phyloP scores from a whole-genome alignment of 1,284 basidiomycete species.

The Tilletia setariae region DNA sequence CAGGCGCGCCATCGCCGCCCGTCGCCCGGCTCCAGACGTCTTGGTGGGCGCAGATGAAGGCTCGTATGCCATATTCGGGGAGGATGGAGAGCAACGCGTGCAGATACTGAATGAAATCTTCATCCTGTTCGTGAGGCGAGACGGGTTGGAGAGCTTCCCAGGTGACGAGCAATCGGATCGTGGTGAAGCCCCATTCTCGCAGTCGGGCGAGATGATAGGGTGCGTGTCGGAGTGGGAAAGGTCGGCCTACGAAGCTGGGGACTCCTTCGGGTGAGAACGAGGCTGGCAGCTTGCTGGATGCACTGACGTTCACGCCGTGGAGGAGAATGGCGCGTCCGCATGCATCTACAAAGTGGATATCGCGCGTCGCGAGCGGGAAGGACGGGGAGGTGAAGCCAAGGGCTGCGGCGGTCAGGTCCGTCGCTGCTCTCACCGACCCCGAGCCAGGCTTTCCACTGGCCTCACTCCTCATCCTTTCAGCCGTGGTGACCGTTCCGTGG shows the following conservation, averaged over 20 bases:
- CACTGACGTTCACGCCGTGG: slow-evolving; percentile 55
- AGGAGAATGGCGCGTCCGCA: slow-evolving; percentile 51
- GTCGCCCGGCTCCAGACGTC: slow-evolving; percentile 88
- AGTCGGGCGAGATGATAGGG: slow-evolving; percentile 50
- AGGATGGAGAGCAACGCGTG: slow-evolving; percentile 70
- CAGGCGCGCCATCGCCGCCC: slow-evolving; percentile 65
- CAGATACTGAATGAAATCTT: slow-evolving; percentile 78
- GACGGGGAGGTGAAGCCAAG: not conserved
- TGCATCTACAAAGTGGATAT: slow-evolving; percentile 46
- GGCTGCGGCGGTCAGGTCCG: not conserved
- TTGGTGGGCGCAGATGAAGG: slow-evolving; percentile 66
- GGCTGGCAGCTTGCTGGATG: slow-evolving; percentile 54
- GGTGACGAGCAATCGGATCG: slow-evolving; percentile 69
- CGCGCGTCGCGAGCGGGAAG: slow-evolving; percentile 18
- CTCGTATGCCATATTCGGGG: slow-evolving; percentile 73
- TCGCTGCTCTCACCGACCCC: not conserved
- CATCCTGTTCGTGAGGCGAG: slow-evolving; percentile 67
- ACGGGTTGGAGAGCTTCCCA: slow-evolving; percentile 95
- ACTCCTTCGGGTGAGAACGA: slow-evolving; percentile 33
- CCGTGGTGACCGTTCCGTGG: no score
- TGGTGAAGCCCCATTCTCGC: slow-evolving; percentile 53
- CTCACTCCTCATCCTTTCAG: no score
- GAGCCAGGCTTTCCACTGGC: no score
- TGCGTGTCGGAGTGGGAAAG: slow-evolving; percentile 53
- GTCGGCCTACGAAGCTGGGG: slow-evolving; percentile 53